Evolutionary conservation across 768 basidiomycete species (phyloP).

Genomic region (Tricholoma sp.): DNA sequence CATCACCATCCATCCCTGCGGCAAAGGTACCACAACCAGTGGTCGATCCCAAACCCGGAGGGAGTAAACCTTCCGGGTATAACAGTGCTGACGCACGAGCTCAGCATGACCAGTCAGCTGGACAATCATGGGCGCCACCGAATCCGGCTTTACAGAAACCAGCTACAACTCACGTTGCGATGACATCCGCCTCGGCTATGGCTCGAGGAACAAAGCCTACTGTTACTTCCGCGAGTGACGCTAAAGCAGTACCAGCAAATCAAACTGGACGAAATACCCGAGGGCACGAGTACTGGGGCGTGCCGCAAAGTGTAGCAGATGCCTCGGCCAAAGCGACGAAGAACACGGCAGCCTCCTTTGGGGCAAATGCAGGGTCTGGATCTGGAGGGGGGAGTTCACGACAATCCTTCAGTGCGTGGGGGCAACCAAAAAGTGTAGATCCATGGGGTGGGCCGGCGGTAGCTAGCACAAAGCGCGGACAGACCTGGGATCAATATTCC

Average conservation of each 20-base stretch:
- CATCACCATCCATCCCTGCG: conserved; percentile 9
- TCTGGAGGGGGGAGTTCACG: conserved; percentile 3
- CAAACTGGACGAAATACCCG: neutral
- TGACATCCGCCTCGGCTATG: conserved; percentile 15
- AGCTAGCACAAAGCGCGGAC: neutral
- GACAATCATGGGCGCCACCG: conserved; percentile 11
- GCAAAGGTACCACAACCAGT: neutral
- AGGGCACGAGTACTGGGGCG: neutral
- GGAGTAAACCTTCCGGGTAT: neutral
- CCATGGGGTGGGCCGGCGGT: conserved; percentile 18
- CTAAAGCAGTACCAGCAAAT: neutral
- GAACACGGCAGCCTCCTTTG: conserved; percentile 7
- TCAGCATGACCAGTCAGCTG: conserved; percentile 17
- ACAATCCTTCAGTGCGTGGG: conserved; percentile 14
- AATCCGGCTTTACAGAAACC: conserved; percentile 10
- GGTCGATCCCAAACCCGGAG: neutral
- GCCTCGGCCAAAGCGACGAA: neutral
- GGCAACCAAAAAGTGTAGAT: conserved; percentile 18
- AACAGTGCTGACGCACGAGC: conserved; percentile 2
- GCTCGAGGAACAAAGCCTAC: conserved; percentile 11
- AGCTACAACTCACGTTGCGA: conserved; percentile 2
- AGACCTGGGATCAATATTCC: neutral
- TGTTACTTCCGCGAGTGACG: neutral
- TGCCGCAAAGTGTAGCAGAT: neutral
- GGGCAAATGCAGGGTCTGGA: conserved; percentile 1